Evolutionary conservation across 1,139 yeast genomes (phyloP), one percentile per base, ranked within the genome.

Genomic region (Kazachstania sp.): DNA sequence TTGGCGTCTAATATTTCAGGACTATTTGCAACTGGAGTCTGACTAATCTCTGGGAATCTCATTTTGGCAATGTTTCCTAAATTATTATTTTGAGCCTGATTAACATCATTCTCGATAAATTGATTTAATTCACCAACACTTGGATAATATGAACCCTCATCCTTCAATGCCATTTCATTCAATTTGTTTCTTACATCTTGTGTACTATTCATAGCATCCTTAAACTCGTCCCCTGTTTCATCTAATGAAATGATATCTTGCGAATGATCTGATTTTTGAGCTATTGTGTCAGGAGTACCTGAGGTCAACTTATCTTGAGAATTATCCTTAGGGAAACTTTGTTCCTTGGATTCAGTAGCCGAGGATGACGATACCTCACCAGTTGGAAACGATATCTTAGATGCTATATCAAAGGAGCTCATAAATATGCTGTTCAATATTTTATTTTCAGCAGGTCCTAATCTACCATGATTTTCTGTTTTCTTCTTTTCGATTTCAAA

Each of bases 361-460:
- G 8, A 37, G 39, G 42, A 37, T 3, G 45, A 37, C 12, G 49
- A 23, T 12, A 39, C 32, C 4, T 37, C 39, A 4, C 20, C 26
- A 30, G 49, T 60, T 20, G 39, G 39, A 42, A 47, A 49, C 18
- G 59, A 65, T 30, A 56, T 57, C 44, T 59, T 61, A 11, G 65
- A 54, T 1, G 61, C 57, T 26, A 62, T 52, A 48, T 62, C 65
- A 50, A 63, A 64, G 11, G 59, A 48, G n/a, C 59, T 51, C 26
- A 56, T 46, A 45, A 57, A 59, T 47, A 64, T 40, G 19, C 58
- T 57, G 41, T 61, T 57, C 41, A 60, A 37, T 16, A 53, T 16
- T 31, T 51, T 54, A 36, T 51, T 49, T 30, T 56, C 61, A 23
- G 46, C 50, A 8, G 44, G 40, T 26, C 45, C 45, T 32, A 57